Percentiles rank a stretch among this genome's conserved stretches.
Conservation (phyloP, 2,329 filamentous ascomycete genomes). For the Scedosporium boydii region DNA sequence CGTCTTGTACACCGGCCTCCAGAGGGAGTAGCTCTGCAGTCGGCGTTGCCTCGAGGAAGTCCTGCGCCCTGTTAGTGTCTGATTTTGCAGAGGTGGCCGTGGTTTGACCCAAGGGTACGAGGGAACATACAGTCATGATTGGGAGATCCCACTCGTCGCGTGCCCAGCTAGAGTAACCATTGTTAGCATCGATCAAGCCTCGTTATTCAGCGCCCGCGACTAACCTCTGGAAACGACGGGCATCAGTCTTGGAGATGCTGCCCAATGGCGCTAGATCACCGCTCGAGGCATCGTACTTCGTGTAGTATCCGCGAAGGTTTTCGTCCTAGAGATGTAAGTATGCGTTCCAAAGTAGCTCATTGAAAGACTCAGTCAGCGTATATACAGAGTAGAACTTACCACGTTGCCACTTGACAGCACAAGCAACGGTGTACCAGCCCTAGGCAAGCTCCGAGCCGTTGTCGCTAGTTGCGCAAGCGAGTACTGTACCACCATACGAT, state of each 20-base stretch:
- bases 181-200: neutral
- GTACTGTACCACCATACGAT: slow-evolving; percentile 56
- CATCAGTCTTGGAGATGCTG: slow-evolving; percentile 49
- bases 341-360: neutral
- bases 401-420: slow-evolving; percentile 57
- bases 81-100: neutral
- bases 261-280: slow-evolving; percentile 50
- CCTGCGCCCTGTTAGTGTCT: slow-evolving; percentile 10
- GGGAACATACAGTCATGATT: slow-evolving; percentile 44
- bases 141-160: slow-evolving; percentile 47
- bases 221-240: slow-evolving; percentile 53
- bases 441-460: slow-evolving; percentile 41
- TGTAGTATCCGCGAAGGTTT: slow-evolving; percentile 41
- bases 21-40: slow-evolving; percentile 41
- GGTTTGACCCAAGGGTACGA: too few relatives aligned
- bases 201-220: neutral
- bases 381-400: neutral
- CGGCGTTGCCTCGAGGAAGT: slow-evolving; percentile 51
- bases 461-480: slow-evolving; percentile 53
- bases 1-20: slow-evolving; percentile 27
- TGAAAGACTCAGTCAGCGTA: neutral
- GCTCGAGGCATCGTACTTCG: slow-evolving; percentile 19
- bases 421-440: slow-evolving; percentile 45
- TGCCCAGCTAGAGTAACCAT: slow-evolving; percentile 23
- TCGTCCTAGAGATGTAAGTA: slow-evolving; percentile 20